Evolutionary conservation across 371 early-diverging fungal genomes (phyloP).

Genomic region (Mucor indicus): DNA sequence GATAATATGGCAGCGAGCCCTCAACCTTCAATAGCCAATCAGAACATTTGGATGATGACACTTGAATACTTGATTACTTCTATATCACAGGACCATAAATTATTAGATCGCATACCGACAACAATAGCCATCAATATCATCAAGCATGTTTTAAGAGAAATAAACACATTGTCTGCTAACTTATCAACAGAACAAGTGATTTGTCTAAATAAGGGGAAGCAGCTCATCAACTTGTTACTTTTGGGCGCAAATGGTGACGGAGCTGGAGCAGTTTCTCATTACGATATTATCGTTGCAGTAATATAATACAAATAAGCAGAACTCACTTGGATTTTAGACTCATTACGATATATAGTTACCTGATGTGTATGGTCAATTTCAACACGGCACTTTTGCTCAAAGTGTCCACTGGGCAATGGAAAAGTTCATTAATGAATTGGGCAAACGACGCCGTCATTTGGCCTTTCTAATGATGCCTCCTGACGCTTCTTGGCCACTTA

Average conservation of each 20-base stretch:
- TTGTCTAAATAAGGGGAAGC: conserved; percentile 48
- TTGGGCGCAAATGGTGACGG: conserved; percentile 46
- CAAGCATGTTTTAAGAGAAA: conserved; percentile 45
- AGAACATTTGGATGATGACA: conserved; percentile 44
- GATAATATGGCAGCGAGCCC: conserved; percentile 1
- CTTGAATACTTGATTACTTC: conserved; percentile 34
- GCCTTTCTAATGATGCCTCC: conserved; percentile 66
- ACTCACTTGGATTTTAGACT: not conserved
- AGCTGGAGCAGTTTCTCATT: conserved; percentile 47
- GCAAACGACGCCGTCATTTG: conserved; percentile 53
- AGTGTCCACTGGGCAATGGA: conserved; percentile 70
- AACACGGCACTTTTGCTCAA: conserved; percentile 46
- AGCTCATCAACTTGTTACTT: conserved; percentile 42
- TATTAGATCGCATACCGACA: conserved; percentile 41
- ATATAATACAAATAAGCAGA: not conserved
- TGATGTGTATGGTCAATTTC: conserved; percentile 49
- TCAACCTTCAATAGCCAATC: conserved; percentile 39
- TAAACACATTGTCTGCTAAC: conserved; percentile 43
- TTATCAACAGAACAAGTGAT: conserved; percentile 31
- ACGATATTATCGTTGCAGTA: conserved; percentile 52
- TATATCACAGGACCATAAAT: conserved; percentile 37
- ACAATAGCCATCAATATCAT: conserved; percentile 47
- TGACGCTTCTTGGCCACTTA: conserved; percentile 80
- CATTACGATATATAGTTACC: conserved; percentile 26
- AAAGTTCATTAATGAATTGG: conserved; percentile 57